phyloP scores from a whole-genome alignment of 805 yeast species.

The Clavispora phyllophila region DNA sequence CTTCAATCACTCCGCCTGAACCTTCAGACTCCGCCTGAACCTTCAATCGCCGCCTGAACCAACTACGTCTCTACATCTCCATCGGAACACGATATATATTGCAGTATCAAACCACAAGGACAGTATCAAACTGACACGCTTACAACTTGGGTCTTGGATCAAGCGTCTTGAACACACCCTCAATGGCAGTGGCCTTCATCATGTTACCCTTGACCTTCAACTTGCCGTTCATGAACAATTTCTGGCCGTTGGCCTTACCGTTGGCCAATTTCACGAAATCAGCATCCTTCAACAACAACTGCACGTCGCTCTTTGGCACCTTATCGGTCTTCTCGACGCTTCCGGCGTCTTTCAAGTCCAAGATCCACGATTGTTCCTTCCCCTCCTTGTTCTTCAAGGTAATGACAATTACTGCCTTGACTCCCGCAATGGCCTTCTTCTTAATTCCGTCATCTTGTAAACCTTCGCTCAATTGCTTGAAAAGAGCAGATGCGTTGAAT shows the following conservation, averaged over 20 bases:
- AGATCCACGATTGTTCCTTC: constrained; percentile 18
- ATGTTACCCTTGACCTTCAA: constrained; percentile 85
- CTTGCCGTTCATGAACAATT: constrained; percentile 77
- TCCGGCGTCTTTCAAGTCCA: constrained; percentile 19
- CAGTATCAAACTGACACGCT: background rate
- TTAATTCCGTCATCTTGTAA: constrained; percentile 31
- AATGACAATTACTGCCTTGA: constrained; percentile 61
- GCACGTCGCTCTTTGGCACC: constrained; percentile 51
- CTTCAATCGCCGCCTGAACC: too few species aligned
- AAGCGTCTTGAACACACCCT: constrained; percentile 53
- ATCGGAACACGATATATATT: background rate
- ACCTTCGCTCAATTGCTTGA: constrained; percentile 35
- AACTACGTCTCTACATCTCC: background rate
- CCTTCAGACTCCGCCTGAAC: too few species aligned
- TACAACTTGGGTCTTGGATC: constrained; percentile 43
- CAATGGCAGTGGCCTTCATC: constrained; percentile 82
- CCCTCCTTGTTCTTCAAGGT: constrained; percentile 30
- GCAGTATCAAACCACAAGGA: background rate
- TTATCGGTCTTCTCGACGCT: constrained; percentile 10
- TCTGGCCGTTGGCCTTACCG: constrained; percentile 82
- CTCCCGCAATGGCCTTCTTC: constrained; percentile 39
- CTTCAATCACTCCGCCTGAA: too few species aligned
- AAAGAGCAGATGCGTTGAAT: constrained; percentile 40
- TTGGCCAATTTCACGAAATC: constrained; percentile 66
- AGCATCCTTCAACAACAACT: constrained; percentile 58